Base-by-base conservation (phyloP, 2,329 filamentous ascomycete genomes). In the Waltergamsia citrina region DNA sequence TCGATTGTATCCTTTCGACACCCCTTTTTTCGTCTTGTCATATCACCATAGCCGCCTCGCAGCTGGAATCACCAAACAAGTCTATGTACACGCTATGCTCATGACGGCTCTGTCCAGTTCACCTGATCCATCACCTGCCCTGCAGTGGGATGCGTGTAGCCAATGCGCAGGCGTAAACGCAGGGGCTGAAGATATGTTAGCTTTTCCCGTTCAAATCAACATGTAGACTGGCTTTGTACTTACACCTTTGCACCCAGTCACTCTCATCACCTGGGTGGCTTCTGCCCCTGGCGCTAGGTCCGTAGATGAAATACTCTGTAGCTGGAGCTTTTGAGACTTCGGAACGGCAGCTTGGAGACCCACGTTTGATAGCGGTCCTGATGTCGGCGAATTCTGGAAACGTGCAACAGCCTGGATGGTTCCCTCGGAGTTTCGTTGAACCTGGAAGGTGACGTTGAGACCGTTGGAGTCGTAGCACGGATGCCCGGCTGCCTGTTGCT, bases 301-400 rank as follows among this genome's bases (percentile, higher is more conserved):
- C 5, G 79, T 64, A 43, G 76, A 85, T 44, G 85, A 94, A 44
- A 98, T 94, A 38, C 81, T 85, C 54, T 93, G 81, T 43, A 98
- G 64, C 54, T 95, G 87, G 49, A 98, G 62, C 56, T 92, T 94
- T 61, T 98, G 92, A 29, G 84, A 86, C 62, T 96, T 98, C 7
- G 92, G 92, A 35, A 98, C 92, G 1, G 92, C 92, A 28, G 90
- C 92, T 57, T 98, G 92, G 43, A 98, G 58, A 18, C 85, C 85
- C 20, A 96, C 84, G 29, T 73, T 75, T 12, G 78, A 78, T 32
- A 96, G 67, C 11, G 65, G 62, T 11, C 69, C 70, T 20, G 81
- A 75, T 38, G 69, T 68, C 11, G 79, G 81, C 0, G 63, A 73
- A 56, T 96, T 96, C 25, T 74, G 75, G 68, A 98, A 98, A 7